A percentile compares a stretch with the other conserved stretches of the same genome.
phyloP scores from a whole-genome alignment of 306 rosid genomes.

The Medicago ruthenica region DNA sequence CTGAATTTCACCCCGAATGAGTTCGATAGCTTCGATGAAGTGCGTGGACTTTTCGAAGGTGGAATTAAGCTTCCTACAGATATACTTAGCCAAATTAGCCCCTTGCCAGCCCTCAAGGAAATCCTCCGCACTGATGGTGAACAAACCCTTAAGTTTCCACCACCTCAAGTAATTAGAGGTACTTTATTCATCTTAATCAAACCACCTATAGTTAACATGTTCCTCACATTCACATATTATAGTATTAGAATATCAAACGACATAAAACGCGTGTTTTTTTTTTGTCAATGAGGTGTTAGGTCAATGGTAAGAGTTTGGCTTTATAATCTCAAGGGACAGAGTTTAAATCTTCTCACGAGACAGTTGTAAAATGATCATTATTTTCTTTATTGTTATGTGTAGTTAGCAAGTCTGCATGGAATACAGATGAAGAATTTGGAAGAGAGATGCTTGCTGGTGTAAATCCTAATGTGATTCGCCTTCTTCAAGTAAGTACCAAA shows the following conservation, averaged over 20 bases:
- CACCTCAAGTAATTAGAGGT: constrained; percentile 75
- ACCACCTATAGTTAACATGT: neutral
- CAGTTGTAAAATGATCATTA: no score
- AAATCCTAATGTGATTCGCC: constrained; percentile 58
- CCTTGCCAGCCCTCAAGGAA: constrained; percentile 65
- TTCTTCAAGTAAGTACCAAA: constrained; percentile 39
- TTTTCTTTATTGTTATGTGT: constrained; percentile 3
- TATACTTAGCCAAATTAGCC: constrained; percentile 51
- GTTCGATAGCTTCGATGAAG: constrained; percentile 67
- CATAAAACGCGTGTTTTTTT: neutral
- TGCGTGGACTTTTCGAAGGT: constrained; percentile 62
- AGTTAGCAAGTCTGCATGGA: constrained; percentile 75
- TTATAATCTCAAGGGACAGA: no score
- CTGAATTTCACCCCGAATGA: constrained; percentile 44
- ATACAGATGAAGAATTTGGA: constrained; percentile 81
- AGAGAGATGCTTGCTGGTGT: constrained; percentile 89
- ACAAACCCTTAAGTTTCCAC: constrained; percentile 56
- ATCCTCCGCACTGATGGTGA: constrained; percentile 71
- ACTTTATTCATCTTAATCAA: neutral
- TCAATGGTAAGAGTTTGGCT: no score
- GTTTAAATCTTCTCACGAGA: no score
- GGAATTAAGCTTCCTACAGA: constrained; percentile 57
- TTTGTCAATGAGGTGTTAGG: no score
- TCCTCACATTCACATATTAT: no score
- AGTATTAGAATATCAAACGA: neutral